Conservation (phyloP, 1,139 yeast species). For the Debaryomyces udenii region DNA sequence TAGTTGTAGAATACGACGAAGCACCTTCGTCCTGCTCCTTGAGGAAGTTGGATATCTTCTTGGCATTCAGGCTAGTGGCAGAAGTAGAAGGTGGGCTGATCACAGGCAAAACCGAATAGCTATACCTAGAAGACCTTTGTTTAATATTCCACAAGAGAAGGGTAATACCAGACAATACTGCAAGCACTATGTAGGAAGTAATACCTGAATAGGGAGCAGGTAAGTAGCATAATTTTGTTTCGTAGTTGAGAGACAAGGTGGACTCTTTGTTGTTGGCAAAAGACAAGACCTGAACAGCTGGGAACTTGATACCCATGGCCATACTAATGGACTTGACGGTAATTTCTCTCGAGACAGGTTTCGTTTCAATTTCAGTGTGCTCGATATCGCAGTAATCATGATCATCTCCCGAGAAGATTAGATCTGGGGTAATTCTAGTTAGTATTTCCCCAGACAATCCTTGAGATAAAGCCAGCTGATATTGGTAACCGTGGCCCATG, state of each 20-base stretch:
- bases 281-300: slow-evolving; percentile 56
- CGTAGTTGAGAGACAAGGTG: slow-evolving; percentile 28
- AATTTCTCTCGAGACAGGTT: slow-evolving; percentile 36
- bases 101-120: slow-evolving; percentile 16
- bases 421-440: slow-evolving; percentile 38
- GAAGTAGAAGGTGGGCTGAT: slow-evolving; percentile 1
- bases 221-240: slow-evolving; percentile 49
- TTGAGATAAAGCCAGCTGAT: slow-evolving; percentile 45
- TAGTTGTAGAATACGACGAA: slow-evolving; percentile 11
- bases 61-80: slow-evolving; percentile 17
- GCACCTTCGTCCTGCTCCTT: slow-evolving; percentile 25
- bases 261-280: slow-evolving; percentile 22
- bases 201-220: slow-evolving; percentile 54
- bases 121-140: slow-evolving; percentile 23
- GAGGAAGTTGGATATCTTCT: slow-evolving; percentile 26
- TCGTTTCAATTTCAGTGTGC: slow-evolving; percentile 29
- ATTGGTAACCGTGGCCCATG: slow-evolving; percentile 50
- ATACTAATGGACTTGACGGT: slow-evolving; percentile 60
- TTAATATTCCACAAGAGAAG: slow-evolving; percentile 36
- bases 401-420: slow-evolving; percentile 55
- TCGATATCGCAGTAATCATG: slow-evolving; percentile 57
- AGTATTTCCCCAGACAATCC: slow-evolving; percentile 33
- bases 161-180: slow-evolving; percentile 34
- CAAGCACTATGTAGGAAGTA: slow-evolving; percentile 38
- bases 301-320: slow-evolving; percentile 61